A percentile compares a stretch with the other conserved stretches of the same genome.
Conservation (phyloP, 2,329 filamentous ascomycete genomes). For the Beauveria bassiana region DNA sequence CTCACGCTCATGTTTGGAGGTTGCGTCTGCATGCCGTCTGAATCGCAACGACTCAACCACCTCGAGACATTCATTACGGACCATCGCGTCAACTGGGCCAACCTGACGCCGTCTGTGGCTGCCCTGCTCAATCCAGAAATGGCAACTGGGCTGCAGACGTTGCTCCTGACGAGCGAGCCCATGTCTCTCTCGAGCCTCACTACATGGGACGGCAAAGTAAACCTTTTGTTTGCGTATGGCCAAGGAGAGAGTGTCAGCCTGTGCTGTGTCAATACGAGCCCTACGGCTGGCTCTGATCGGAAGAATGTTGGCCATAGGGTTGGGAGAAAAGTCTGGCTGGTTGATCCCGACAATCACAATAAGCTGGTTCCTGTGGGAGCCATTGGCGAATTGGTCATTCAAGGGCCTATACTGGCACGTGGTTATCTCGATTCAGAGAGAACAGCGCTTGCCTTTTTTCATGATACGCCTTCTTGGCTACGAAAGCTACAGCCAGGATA, state of each 20-base stretch:
- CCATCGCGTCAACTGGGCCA: slow-evolving; percentile 9
- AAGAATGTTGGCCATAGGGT: slow-evolving; percentile 8
- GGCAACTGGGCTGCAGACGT: neutral
- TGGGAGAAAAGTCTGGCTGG: slow-evolving; percentile 4
- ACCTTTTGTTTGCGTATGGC: neutral
- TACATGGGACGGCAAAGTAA: neutral
- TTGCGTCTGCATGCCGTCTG: slow-evolving; percentile 12
- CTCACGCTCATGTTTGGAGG: slow-evolving; percentile 6
- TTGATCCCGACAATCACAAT: slow-evolving; percentile 5
- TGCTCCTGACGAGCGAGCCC: neutral
- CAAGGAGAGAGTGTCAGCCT: neutral
- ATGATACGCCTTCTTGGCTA: neutral
- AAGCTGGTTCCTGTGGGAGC: slow-evolving; percentile 12
- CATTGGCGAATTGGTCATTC: slow-evolving; percentile 16
- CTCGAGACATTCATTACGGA: slow-evolving; percentile 10
- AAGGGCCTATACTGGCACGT: slow-evolving; percentile 13
- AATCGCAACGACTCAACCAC: slow-evolving; percentile 6
- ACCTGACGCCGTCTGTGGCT: slow-evolving; percentile 8
- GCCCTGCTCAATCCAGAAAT: neutral
- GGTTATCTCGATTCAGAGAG: slow-evolving; percentile 13
- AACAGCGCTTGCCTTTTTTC: slow-evolving; percentile 18
- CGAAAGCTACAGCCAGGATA: neutral
- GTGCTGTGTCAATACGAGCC: neutral
- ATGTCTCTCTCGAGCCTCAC: neutral
- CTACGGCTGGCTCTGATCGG: neutral